Evolutionary conservation across 139 green algal species (phyloP), one percentile per base, ranked within the genome.

Genomic region (Chlamydomonas sp.): DNA sequence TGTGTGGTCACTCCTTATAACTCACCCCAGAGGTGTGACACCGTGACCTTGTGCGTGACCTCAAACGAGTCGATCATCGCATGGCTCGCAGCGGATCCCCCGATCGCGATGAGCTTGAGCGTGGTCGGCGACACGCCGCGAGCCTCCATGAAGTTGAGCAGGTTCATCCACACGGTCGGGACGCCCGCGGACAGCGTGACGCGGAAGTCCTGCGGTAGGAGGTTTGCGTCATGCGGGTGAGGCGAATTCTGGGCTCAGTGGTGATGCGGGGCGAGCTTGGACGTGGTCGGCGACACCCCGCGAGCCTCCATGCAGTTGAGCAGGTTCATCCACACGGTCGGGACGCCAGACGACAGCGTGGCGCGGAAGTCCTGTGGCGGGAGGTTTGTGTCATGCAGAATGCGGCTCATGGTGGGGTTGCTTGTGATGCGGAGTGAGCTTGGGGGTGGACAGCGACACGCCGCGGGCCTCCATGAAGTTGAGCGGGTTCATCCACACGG

Each of bases 111-210:
- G 16, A 78, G 36, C 50, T 73, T 71, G 13, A 93, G 73, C 26
- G 54, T 43, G 5, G 10, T 43, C 35, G 94, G 80, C 0, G 10
- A 39, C 5, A 76, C 60, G 5, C 69, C 67, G 30, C 72, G 65
- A 39, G 69, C 48, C 38, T 84, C 71, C 68, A 90, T 74, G 80
- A 90, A 72, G 0, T n/a, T 36, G 3, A 76, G 71, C 35, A 76
- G 63, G 2, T 70, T 75, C 43, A 87, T 67, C 73, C 82, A 94
- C 28, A 95, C 82, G 13, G 89, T 92, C 29, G 89, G 89, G 39
- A 94, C 87, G 10, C 72, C 89, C 31, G n/a, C 49, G 13, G 72
- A 87, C 20, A 81, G 37, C 0, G 78, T 88, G 13, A 84, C 74
- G 8, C 61, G 35, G 35, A 82, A 70, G 2, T 33, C 26, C 34